Evolutionary conservation across 257 asterid genomes (phyloP).

Genomic region (Datura wrightii): DNA sequence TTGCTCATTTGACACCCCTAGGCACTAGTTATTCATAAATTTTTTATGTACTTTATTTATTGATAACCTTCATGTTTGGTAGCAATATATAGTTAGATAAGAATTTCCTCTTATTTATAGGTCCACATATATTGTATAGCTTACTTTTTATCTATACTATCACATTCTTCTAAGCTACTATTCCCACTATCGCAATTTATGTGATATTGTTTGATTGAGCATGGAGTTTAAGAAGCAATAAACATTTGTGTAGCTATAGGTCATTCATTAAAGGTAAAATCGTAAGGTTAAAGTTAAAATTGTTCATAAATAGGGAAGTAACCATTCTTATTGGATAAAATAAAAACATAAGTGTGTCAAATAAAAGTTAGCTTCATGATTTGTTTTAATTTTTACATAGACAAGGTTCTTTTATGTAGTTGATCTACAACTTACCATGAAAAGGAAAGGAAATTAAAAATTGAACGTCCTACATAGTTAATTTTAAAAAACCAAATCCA

Average conservation of each 20-base stretch:
- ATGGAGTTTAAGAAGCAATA: not conserved
- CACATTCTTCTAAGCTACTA: conserved; percentile 1
- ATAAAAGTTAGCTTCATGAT: not conserved
- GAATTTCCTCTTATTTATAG: not conserved
- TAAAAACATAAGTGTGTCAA: not conserved
- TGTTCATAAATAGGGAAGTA: not conserved
- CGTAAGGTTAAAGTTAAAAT: not conserved
- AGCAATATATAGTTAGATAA: not conserved
- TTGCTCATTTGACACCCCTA: not conserved
- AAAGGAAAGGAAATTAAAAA: not conserved
- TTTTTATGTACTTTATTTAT: not conserved
- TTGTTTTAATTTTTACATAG: conserved; percentile 1
- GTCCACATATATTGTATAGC: not conserved
- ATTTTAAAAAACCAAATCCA: not conserved
- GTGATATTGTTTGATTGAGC: not conserved
- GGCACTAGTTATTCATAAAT: not conserved
- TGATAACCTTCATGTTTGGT: not conserved
- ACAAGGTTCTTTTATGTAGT: not conserved
- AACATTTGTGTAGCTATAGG: not conserved
- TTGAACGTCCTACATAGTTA: not conserved
- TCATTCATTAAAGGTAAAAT: not conserved
- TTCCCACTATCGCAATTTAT: conserved; percentile 7
- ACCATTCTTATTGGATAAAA: not conserved
- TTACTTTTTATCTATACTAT: not conserved
- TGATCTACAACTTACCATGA: not conserved